Percentiles rank a stretch among this genome's conserved stretches.
These are phyloP conservation scores for Eruca vesicaria DNA, from an alignment of 441 rosid species.

Conservation along the genomic window DNA sequence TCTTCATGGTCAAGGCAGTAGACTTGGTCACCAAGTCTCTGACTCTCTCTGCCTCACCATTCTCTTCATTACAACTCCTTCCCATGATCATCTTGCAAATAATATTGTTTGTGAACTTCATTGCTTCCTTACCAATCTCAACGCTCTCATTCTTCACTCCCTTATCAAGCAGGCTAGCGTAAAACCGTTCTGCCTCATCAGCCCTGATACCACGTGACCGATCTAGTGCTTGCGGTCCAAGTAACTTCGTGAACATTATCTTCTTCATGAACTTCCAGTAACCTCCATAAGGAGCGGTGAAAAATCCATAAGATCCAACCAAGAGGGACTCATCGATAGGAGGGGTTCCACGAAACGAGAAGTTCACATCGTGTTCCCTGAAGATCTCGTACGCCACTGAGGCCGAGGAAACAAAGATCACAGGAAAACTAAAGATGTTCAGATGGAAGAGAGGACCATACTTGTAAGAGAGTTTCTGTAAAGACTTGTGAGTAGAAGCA, in stretches of 20 bases:
- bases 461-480: conserved; percentile 16
- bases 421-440: conserved; percentile 17
- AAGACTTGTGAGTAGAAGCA: conserved; percentile 6
- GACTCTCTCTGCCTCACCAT: conserved; percentile 38
- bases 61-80: conserved; percentile 38
- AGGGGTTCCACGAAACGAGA: conserved; percentile 24
- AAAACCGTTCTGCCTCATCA: conserved; percentile 22
- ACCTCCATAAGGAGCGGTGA: conserved; percentile 39
- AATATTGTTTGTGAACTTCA: conserved; percentile 22
- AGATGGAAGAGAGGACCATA: conserved; percentile 44
- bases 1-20: conserved; percentile 18
- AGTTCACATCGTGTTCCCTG: conserved; percentile 30
- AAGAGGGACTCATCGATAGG: conserved; percentile 15
- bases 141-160: conserved; percentile 25
- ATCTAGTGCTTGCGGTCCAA: conserved; percentile 28
- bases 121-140: conserved; percentile 18
- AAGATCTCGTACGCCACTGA: conserved; percentile 38
- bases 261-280: conserved; percentile 51
- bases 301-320: conserved; percentile 28
- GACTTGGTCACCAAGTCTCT: conserved; percentile 30
- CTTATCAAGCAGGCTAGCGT: conserved; percentile 19
- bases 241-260: conserved; percentile 32
- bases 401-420: conserved; percentile 37
- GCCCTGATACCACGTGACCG: conserved; percentile 20
- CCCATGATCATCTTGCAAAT: conserved; percentile 35